Base-by-base conservation (phyloP, 257 asterid species). In the Fraxinus pennsylvanica region DNA sequence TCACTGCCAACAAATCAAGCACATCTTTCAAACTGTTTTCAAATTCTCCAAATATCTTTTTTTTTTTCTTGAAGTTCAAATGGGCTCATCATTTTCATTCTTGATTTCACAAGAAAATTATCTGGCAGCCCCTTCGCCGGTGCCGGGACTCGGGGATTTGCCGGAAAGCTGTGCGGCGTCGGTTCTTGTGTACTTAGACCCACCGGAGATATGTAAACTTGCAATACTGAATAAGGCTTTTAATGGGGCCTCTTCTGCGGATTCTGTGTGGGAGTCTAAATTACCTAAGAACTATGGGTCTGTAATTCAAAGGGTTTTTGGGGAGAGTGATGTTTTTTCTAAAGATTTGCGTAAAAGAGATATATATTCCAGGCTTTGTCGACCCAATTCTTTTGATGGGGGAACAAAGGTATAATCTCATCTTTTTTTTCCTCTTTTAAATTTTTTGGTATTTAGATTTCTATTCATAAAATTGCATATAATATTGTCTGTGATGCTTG, bases 131-230 rank as follows among this genome's bases (percentile, higher is more conserved):
- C 33, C 80, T 54, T 29, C 83, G 69, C 61, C 85, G 78, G 83
- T 72, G 41, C 38, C 88, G 0, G 86, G 88, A 13, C 77, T 90
- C 57, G 98, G 96, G 68, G 93, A 90, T 74, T 86, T 92, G 84
- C 96, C 97, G 76, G 97, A 90, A 84, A 83, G 97, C 73, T 92
- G 96, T 19, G 92, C 91, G 66, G 98, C 96, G 41, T 81, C 91
- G 76, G 87, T 94, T 74, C 86, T 94, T 43, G 85, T 83, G 54
- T 73, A 92, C 85, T 86, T 94, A 25, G 96, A 92, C 82, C 98
- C 98, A 41, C 91, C 87, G 9, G 89, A 90, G 92, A 92, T 94
- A 86, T 94, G 97, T 85, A 89, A 82, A 35, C 79, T 93, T 8
- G 87, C 98, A 43, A 78, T 82, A 86, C 21, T 93, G 76, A 93